These are phyloP conservation scores for Exophiala dermatitidis DNA, from an alignment of 2,329 filamentous ascomycete genomes.

Conservation along the genomic window DNA sequence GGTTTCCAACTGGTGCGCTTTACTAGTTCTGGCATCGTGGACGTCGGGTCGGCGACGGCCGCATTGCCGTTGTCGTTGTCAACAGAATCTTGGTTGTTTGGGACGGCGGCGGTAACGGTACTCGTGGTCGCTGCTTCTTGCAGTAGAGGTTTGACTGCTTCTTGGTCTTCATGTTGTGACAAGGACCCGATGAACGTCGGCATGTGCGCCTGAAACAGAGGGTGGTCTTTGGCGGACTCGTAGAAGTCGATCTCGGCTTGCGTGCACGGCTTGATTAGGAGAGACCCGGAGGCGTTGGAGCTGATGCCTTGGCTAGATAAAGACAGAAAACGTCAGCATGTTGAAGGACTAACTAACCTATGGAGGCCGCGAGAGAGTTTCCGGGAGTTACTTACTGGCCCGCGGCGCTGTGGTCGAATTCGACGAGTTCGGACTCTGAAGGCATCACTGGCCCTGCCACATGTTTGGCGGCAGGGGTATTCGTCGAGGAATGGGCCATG, in stretches of 20 bases:
- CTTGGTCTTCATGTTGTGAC: conserved; percentile 51
- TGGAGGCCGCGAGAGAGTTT: not conserved
- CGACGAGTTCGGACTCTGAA: conserved; percentile 30
- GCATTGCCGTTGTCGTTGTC: not conserved
- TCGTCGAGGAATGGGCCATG: not conserved
- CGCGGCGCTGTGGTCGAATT: conserved; percentile 42
- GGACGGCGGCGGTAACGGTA: conserved; percentile 22
- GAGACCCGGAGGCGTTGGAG: conserved; percentile 70
- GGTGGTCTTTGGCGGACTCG: conserved; percentile 60
- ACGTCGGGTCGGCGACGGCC: conserved; percentile 25
- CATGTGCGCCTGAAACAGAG: conserved; percentile 71
- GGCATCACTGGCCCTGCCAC: conserved; percentile 9
- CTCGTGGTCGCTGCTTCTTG: conserved; percentile 35
- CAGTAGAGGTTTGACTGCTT: conserved; percentile 36
- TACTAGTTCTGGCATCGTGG: conserved; percentile 13
- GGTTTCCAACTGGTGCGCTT: conserved; percentile 36
- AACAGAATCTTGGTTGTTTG: not conserved
- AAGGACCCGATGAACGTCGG: conserved; percentile 79
- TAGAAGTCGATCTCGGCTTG: conserved; percentile 83
- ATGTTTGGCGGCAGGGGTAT: not conserved
- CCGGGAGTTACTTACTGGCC: conserved; percentile 38
- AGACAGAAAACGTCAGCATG: conserved; percentile 10
- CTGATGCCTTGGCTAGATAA: conserved; percentile 73
- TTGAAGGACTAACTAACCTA: not conserved
- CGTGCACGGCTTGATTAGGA: conserved; percentile 94